Evolutionary conservation across 495 filamentous ascomycete genomes (phyloP).

Genomic region (Penicillium riverlandense): DNA sequence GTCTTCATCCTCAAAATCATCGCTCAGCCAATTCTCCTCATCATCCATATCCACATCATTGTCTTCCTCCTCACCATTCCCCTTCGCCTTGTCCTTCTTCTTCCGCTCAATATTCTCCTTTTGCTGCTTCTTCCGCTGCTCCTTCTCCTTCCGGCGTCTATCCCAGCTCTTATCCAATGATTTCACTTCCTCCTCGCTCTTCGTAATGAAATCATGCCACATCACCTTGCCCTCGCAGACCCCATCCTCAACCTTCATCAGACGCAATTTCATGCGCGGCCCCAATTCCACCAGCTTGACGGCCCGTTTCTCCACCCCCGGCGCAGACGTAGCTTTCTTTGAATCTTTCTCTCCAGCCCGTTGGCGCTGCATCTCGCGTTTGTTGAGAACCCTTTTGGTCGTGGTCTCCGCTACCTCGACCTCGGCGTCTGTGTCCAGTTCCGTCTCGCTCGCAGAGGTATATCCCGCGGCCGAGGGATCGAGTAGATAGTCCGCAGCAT

Average conservation of each 20-base stretch:
- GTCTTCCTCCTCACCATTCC: conserved; percentile 32
- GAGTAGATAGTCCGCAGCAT: conserved; percentile 93
- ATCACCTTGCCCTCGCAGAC: conserved; percentile 85
- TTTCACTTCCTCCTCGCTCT: conserved; percentile 68
- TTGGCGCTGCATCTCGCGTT: conserved; percentile 49
- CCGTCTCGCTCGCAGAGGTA: conserved; percentile 85
- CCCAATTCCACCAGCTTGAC: conserved; percentile 90
- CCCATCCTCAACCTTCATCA: conserved; percentile 96
- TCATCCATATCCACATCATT: conserved; percentile 50
- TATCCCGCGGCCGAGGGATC: conserved; percentile 81
- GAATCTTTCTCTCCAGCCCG: conserved; percentile 35
- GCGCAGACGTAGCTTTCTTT: conserved; percentile 22
- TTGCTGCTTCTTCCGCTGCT: conserved; percentile 70
- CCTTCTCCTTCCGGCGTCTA: conserved; percentile 68
- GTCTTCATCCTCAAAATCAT: conserved; percentile 51
- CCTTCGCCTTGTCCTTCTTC: conserved; percentile 51
- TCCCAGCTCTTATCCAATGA: conserved; percentile 78
- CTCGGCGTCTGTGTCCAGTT: conserved; percentile 90
- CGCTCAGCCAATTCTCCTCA: conserved; percentile 53
- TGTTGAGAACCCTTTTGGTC: conserved; percentile 63
- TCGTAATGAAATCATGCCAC: conserved; percentile 93
- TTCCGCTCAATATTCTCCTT: conserved; percentile 85
- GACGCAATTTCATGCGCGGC: conserved; percentile 77
- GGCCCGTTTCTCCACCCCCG: conserved; percentile 67
- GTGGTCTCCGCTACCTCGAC: conserved; percentile 78